Conservation (phyloP, 2,329 filamentous ascomycete species). For the Colletotrichum cuscutae region DNA sequence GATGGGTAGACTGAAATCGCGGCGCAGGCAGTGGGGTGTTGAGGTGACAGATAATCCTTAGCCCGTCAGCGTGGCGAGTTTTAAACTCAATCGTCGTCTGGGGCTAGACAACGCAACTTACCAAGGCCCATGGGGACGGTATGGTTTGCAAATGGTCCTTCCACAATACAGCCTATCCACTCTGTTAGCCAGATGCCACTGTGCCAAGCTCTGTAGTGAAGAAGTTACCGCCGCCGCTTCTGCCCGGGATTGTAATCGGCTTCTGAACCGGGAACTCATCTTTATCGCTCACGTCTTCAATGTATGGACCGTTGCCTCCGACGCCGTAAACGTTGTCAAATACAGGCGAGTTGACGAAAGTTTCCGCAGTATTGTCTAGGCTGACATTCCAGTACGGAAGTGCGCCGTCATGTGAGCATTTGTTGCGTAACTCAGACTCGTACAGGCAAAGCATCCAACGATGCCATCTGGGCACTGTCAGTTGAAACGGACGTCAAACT, state of each 20-base stretch:
- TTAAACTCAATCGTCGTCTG: neutral
- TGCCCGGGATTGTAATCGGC: neutral
- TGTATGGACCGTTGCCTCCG: neutral
- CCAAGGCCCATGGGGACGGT: neutral
- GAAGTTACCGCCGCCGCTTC: neutral
- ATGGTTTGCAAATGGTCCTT: neutral
- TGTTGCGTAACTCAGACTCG: neutral
- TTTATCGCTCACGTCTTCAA: neutral
- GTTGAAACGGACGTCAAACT: too few relatives aligned
- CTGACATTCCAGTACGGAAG: neutral
- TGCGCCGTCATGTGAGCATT: neutral
- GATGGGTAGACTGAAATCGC: slow-evolving; percentile 9
- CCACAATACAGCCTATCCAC: neutral
- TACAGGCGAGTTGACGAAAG: neutral
- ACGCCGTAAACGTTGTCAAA: neutral
- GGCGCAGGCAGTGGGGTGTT: slow-evolving; percentile 9
- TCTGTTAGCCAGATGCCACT: neutral
- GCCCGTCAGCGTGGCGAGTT: neutral
- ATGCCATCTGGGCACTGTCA: neutral
- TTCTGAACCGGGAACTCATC: neutral
- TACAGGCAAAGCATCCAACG: neutral
- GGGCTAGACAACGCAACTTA: neutral
- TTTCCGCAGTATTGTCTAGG: neutral
- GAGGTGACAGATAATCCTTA: neutral
- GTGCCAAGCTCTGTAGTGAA: neutral